Evolutionary conservation across 2,329 filamentous ascomycete genomes (phyloP).

Genomic region (Neofusicoccum laricinum): DNA sequence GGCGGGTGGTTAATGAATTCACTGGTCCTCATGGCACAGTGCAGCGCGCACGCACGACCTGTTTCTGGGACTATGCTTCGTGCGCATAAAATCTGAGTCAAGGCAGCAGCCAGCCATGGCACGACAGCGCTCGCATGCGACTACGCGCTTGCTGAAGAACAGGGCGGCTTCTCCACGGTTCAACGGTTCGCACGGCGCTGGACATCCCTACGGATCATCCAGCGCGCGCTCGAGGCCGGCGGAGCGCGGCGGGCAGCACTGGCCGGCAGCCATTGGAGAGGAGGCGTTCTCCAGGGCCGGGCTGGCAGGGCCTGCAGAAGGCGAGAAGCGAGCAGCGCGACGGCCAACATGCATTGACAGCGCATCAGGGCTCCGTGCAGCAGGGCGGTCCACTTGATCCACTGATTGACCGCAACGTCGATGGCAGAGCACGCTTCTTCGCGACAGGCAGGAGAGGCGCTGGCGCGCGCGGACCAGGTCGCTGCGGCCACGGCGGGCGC

Average conservation of each 20-base stretch:
- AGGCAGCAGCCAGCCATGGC: constrained; percentile 13
- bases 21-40: neutral
- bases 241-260: constrained; percentile 1
- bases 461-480: neutral
- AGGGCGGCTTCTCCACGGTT: neutral
- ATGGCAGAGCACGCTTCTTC: neutral
- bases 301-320: constrained; percentile 9
- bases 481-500: neutral
- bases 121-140: constrained; percentile 6
- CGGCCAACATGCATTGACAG: constrained; percentile 17
- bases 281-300: constrained; percentile 1
- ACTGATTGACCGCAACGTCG: constrained; percentile 14
- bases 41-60: neutral
- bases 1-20: neutral
- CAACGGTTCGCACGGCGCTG: constrained; percentile 7
- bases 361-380: constrained; percentile 16
- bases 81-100: constrained; percentile 13
- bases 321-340: constrained; percentile 8
- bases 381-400: constrained; percentile 14
- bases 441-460: neutral
- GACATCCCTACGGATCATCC: neutral
- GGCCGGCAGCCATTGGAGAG: constrained; percentile 3
- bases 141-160: constrained; percentile 3
- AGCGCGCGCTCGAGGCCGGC: neutral
- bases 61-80: neutral